Evolutionary conservation across 495 filamentous ascomycete species (phyloP).

Genomic region (Penicillium subrubescens): DNA sequence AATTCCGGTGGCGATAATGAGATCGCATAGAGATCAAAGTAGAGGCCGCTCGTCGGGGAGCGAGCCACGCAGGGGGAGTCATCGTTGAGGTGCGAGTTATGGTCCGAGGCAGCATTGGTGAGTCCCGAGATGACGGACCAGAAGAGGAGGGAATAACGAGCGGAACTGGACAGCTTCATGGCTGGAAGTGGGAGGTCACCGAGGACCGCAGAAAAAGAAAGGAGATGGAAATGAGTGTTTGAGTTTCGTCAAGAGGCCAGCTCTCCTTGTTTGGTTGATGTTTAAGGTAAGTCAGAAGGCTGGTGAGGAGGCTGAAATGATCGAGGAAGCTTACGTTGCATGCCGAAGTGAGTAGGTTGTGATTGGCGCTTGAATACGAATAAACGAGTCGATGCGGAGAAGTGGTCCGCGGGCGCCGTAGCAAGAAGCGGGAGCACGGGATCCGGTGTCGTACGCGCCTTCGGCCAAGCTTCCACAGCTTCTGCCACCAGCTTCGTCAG

Average conservation of each 20-base stretch:
- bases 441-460: constrained; percentile 30
- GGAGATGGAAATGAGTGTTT: background rate
- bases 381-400: constrained; percentile 22
- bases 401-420: background rate
- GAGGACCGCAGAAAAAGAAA: background rate
- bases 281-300: background rate
- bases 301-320: constrained; percentile 5
- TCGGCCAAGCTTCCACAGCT: constrained; percentile 1
- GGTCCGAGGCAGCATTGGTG: constrained; percentile 28
- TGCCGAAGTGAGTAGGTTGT: background rate
- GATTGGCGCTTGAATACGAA: background rate
- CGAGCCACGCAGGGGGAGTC: constrained; percentile 73
- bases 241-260: constrained; percentile 15
- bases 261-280: constrained; percentile 9
- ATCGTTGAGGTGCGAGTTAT: constrained; percentile 29
- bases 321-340: constrained; percentile 25
- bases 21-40: constrained; percentile 87
- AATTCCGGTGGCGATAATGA: constrained; percentile 54
- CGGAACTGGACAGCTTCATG: constrained; percentile 28
- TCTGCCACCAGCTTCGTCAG: background rate
- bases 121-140: constrained; percentile 23
- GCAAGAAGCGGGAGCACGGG: constrained; percentile 6
- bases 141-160: constrained; percentile 24
- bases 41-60: constrained; percentile 71
- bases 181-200: background rate